Conservation (phyloP, 306 rosid genomes). For the Begonia peltatifolia region DNA sequence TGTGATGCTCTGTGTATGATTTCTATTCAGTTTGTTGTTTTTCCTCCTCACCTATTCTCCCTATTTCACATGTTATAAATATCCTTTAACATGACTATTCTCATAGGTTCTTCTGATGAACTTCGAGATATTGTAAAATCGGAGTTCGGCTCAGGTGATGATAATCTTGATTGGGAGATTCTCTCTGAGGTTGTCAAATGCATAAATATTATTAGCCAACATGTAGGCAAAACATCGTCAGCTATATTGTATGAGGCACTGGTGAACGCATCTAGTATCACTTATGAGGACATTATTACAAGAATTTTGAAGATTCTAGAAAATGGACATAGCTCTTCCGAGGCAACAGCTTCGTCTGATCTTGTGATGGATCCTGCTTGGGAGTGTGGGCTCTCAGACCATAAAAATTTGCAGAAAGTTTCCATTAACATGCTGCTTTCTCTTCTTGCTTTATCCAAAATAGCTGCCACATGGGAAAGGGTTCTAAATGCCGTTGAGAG, state of each 20-base stretch:
- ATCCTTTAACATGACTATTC: slow-evolving; percentile 2
- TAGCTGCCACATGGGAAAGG: slow-evolving; percentile 60
- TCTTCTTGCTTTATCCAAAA: slow-evolving; percentile 56
- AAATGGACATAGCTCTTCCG: slow-evolving; percentile 58
- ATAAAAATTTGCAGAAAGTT: slow-evolving; percentile 60
- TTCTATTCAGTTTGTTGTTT: not conserved
- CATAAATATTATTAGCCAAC: slow-evolving; percentile 49
- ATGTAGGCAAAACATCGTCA: slow-evolving; percentile 68
- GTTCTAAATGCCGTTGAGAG: slow-evolving; percentile 51
- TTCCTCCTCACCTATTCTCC: not conserved
- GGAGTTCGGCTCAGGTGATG: slow-evolving; percentile 29
- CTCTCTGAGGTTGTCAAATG: slow-evolving; percentile 60
- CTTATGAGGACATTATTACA: slow-evolving; percentile 54
- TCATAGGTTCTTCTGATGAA: slow-evolving; percentile 56
- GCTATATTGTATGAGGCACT: slow-evolving; percentile 68
- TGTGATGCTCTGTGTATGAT: too few species aligned
- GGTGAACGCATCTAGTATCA: slow-evolving; percentile 27
- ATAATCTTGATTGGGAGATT: slow-evolving; percentile 39
- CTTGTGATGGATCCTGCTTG: slow-evolving; percentile 31
- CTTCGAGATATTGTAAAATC: slow-evolving; percentile 32
- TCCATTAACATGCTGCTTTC: slow-evolving; percentile 67
- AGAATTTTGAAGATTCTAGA: slow-evolving; percentile 54
- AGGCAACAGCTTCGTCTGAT: slow-evolving; percentile 21
- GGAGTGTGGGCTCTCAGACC: slow-evolving; percentile 46
- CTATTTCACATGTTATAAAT: not conserved